phyloP scores from a whole-genome alignment of 306 rosid species.

The Pyrus betulifolia region DNA sequence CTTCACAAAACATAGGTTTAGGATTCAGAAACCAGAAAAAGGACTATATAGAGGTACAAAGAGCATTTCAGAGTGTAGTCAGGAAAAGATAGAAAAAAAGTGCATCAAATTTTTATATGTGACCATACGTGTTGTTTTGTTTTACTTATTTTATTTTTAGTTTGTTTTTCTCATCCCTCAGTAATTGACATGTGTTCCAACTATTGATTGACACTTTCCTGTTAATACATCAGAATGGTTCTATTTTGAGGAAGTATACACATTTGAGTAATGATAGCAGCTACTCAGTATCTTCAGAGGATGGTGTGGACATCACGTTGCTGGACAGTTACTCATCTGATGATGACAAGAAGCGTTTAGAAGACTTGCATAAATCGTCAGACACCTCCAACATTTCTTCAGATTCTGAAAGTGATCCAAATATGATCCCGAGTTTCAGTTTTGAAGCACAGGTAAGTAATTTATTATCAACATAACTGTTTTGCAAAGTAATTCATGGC shows the following conservation, averaged over 20 bases:
- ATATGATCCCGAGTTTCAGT: slow-evolving; percentile 65
- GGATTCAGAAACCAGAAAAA: background rate
- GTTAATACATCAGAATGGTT: slow-evolving; percentile 58
- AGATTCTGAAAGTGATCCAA: slow-evolving; percentile 38
- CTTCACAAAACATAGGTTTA: background rate
- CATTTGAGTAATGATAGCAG: slow-evolving; percentile 85
- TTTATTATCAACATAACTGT: background rate
- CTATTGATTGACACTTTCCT: slow-evolving; percentile 5
- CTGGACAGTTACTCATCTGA: slow-evolving; percentile 40
- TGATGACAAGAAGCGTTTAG: slow-evolving; percentile 38
- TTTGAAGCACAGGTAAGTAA: slow-evolving; percentile 84
- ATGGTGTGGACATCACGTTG: slow-evolving; percentile 61
- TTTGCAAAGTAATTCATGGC: background rate
- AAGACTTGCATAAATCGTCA: slow-evolving; percentile 32
- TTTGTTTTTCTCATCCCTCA: background rate
- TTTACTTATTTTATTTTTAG: background rate
- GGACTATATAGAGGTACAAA: background rate
- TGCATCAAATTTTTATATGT: background rate
- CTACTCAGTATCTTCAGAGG: slow-evolving; percentile 75
- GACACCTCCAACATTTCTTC: slow-evolving; percentile 22
- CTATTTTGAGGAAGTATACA: slow-evolving; percentile 67
- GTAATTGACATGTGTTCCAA: background rate
- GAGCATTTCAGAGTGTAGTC: too few species aligned
- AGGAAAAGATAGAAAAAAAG: too few species aligned
- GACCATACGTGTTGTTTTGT: background rate